Percentiles rank a stretch among this genome's conserved stretches.
phyloP scores from a whole-genome alignment of 2,329 filamentous ascomycete genomes.

The Amauroascus verrucosus region DNA sequence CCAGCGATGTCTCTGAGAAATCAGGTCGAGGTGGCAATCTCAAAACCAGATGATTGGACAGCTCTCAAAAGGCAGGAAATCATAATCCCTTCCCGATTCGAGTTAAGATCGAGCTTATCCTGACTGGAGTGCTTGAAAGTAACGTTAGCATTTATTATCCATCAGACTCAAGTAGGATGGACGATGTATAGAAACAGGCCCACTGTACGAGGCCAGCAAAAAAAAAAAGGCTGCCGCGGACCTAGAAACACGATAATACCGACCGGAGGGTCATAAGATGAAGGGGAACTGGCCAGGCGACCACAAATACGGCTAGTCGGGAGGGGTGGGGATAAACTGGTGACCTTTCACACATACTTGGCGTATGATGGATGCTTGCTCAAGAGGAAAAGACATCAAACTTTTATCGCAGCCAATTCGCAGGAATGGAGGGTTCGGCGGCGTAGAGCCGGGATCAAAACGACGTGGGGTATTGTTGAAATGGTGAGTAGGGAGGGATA shows the following conservation, averaged over 20 bases:
- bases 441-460: conserved; percentile 5
- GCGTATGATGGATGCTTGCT: conserved; percentile 6
- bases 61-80: neutral
- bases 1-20: neutral
- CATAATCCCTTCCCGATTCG: neutral
- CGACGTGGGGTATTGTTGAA: conserved; percentile 10
- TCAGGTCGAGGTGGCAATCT: conserved; percentile 9
- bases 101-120: neutral
- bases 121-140: neutral
- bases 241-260: conserved; percentile 1
- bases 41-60: conserved; percentile 13
- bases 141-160: neutral
- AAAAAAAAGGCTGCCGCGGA: neutral
- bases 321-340: neutral
- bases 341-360: conserved; percentile 12
- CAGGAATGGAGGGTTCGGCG: conserved; percentile 7
- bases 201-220: neutral
- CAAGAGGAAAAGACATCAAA: neutral
- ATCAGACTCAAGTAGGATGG: neutral
- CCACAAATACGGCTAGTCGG: neutral
- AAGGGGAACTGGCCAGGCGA: neutral
- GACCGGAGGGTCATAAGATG: conserved; percentile 3
- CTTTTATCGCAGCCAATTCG: conserved; percentile 9
- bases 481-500: conserved; percentile 7
- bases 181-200: neutral